phyloP scores from a whole-genome alignment of 805 yeast genomes.

The Metschnikowia similis region DNA sequence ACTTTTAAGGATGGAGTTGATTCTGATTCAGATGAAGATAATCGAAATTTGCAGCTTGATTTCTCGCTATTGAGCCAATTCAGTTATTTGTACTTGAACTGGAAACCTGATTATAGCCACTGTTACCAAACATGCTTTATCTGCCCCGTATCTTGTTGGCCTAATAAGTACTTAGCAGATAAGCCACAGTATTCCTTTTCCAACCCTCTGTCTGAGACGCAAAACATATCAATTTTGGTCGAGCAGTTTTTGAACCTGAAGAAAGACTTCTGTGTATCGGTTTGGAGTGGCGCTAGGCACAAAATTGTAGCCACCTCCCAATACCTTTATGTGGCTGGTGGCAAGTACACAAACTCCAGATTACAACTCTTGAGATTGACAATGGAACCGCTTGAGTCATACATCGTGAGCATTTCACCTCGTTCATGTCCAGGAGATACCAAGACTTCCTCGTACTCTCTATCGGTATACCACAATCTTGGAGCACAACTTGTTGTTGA shows the following conservation, averaged over 20 bases:
- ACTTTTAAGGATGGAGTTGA: conserved; percentile 10
- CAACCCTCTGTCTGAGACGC: conserved; percentile 24
- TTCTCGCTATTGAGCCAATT: conserved; percentile 24
- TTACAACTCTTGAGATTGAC: conserved; percentile 31
- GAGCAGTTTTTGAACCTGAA: conserved; percentile 6
- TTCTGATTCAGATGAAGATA: not conserved
- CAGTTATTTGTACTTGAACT: conserved; percentile 60
- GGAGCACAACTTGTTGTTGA: conserved; percentile 12
- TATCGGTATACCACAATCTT: conserved; percentile 26
- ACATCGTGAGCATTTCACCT: conserved; percentile 26
- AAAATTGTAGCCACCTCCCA: conserved; percentile 15
- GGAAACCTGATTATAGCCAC: conserved; percentile 45
- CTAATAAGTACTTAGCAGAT: conserved; percentile 17
- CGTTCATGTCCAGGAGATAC: conserved; percentile 14
- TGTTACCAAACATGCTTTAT: conserved; percentile 22
- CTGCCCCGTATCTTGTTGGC: conserved; percentile 8
- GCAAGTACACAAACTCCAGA: conserved; percentile 34
- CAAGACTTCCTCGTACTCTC: conserved; percentile 20
- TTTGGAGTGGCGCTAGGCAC: conserved; percentile 8
- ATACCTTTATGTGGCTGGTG: conserved; percentile 16
- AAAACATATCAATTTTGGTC: conserved; percentile 25
- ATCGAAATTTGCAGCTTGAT: conserved; percentile 14
- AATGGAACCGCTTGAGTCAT: conserved; percentile 21
- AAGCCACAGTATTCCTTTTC: conserved; percentile 43
- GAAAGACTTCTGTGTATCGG: conserved; percentile 10